Conservation (phyloP, 176 grass and related monocot species). For the Triticum dicoccoides region DNA sequence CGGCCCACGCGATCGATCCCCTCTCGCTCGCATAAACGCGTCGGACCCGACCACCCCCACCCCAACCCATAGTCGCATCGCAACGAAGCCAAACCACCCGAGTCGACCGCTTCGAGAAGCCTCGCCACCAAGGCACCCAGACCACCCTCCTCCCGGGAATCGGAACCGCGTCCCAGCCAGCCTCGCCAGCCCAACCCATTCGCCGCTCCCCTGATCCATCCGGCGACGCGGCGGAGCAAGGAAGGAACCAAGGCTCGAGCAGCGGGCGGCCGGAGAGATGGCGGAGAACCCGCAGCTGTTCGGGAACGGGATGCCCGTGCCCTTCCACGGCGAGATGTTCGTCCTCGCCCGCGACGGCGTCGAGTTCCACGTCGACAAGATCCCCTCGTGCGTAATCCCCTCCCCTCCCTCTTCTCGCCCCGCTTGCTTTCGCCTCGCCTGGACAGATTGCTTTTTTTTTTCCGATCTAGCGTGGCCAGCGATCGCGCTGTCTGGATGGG, state of each 20-base stretch:
- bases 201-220: not conserved
- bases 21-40: not conserved
- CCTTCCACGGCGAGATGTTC: conserved; percentile 88
- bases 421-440: not conserved
- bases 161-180: conserved; percentile 1
- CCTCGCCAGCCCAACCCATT: not conserved
- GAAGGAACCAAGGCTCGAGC: not conserved
- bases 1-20: not conserved
- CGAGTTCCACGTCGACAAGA: conserved; percentile 98
- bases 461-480: not conserved
- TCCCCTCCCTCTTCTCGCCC: not conserved
- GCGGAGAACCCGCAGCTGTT: conserved; percentile 94
- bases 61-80: not conserved
- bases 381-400: conserved; percentile 54
- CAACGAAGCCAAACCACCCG: not conserved
- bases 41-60: not conserved
- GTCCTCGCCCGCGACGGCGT: conserved; percentile 92
- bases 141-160: not conserved
- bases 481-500: not conserved
- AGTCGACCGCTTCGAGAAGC: not conserved
- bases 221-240: conserved; percentile 9
- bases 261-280: conserved; percentile 34
- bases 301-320: conserved; percentile 84
- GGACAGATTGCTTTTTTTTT: not conserved
- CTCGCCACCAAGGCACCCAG: not conserved